Base-by-base conservation (phyloP, 768 basidiomycete species). In the Mycena latifolia region DNA sequence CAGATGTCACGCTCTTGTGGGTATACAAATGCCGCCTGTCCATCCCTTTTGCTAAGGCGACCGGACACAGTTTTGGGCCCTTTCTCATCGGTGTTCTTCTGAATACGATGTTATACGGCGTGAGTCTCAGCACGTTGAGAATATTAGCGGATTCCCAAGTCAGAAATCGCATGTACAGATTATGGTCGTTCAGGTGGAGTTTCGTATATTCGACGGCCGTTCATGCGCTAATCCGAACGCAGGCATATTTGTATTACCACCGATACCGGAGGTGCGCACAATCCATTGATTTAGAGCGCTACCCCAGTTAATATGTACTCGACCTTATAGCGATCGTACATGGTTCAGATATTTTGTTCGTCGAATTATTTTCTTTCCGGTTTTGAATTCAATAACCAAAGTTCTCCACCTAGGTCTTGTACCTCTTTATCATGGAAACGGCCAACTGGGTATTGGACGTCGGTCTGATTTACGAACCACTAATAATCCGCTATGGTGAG, bases 381-480 rank as follows among this genome's bases (percentile, higher is more conserved):
- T n/a, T n/a, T n/a, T n/a, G n/a, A n/a, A n/a, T n/a, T n/a, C n/a
- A n/a, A n/a, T n/a, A n/a, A n/a, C n/a, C n/a, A n/a, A 50, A 35
- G 5, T 10, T 35, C 18, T 37, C 50, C 10, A 11, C 24, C 14
- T 14, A 62, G 61, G 61, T 63, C 20, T 43, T 48, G 8, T 63
- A 63, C 46, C 54, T 63, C 15, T 15, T 50, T 20, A 48, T 56
- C 35, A 33, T 39, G 10, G 62, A 63, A 11, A 63, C 62, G 7
- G 53, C 33, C 22, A 56, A 56, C 33, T 48, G 39, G 52, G 62
- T 63, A n/a, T 63, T 53, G 20, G 47, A 63, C 14, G 35, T 63
- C 1, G 62, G 62, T 1, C 14, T 63, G 18, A 56, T 63, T 22
- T 55, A 63, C 46, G 54, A 63, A 15, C 62, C 54, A 5, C 39